Evolutionary conservation across 2,329 filamentous ascomycete species (phyloP), one percentile per base, ranked within the genome.

Genomic region (Hypoxylon sp.): DNA sequence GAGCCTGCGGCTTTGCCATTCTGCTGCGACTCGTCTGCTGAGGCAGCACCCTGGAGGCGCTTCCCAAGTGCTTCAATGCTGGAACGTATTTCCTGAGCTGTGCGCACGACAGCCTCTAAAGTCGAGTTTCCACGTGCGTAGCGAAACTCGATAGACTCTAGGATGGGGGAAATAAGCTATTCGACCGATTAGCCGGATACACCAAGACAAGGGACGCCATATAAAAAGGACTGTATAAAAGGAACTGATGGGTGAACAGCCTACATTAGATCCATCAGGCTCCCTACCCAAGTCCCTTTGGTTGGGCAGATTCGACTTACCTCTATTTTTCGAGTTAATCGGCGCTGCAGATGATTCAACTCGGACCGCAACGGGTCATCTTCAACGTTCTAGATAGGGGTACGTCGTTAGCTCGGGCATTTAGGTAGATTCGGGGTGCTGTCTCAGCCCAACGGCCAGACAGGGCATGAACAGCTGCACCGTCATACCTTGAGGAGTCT

Each of bases 281-380:
- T n/a, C n/a, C n/a, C n/a, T n/a, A n/a, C n/a, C n/a, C n/a, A n/a
- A n/a, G n/a, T n/a, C n/a, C n/a, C n/a, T n/a, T n/a, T n/a, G 31
- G 38, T 35, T 56, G 48, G 42, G 45, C 18, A 46, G 31, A 35
- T 9, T 7, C 18, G 18, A 73, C 78, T 62, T 69, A 90, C 89
- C 75, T 87, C 89, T 68, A 98, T 97, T 74, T 97, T 98, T 73
- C 84, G 87, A 67, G 96, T 86, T 3, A 98, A 81, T 1, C 88
- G 83, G 49, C 86, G 81, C 70, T 96, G 92, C 10, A 97, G 78
- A 2, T 77, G 74, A 54, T 85, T 81, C 4, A 98, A 81, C 72
- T 97, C 90, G 11, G 73, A 64, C 57, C 89, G 83, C 46, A 89
- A 82, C 23, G 87, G 82, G 65, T 82, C 83, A 68, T 92, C 85